Conservation (phyloP, 2,329 filamentous ascomycete genomes). For the Huntiella omanensis region DNA sequence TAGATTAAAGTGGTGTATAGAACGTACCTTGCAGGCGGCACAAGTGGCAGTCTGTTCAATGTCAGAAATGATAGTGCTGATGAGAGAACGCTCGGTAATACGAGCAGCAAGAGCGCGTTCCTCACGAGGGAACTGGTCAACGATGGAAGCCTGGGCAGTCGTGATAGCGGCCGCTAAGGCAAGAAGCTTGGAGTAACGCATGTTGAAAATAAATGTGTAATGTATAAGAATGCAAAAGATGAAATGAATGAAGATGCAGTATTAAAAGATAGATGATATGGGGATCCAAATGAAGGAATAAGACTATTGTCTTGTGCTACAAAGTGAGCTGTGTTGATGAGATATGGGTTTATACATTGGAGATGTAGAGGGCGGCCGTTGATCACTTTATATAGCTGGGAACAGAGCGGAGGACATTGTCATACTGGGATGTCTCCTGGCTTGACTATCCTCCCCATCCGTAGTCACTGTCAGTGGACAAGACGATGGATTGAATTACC, state of each 20-base stretch:
- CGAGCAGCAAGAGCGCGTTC: slow-evolving; percentile 2
- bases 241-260: background rate
- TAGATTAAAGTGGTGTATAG: too few relatives aligned
- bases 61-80: slow-evolving; percentile 13
- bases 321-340: too few relatives aligned
- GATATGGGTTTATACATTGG: too few relatives aligned
- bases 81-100: slow-evolving; percentile 4
- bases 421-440: too few relatives aligned
- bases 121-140: slow-evolving; percentile 3
- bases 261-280: background rate
- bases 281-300: background rate
- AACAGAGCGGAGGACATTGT: too few relatives aligned
- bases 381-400: too few relatives aligned
- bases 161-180: background rate
- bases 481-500: too few relatives aligned
- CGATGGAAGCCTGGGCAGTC: background rate
- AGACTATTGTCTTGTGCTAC: background rate
- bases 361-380: too few relatives aligned
- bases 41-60: slow-evolving; percentile 15
- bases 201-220: background rate
- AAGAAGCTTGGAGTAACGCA: slow-evolving; percentile 5
- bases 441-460: too few relatives aligned
- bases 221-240: background rate
- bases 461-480: too few relatives aligned
- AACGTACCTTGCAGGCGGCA: slow-evolving; percentile 15